phyloP scores from a whole-genome alignment of 2,329 filamentous ascomycete genomes.

The Colletotrichum musicola region DNA sequence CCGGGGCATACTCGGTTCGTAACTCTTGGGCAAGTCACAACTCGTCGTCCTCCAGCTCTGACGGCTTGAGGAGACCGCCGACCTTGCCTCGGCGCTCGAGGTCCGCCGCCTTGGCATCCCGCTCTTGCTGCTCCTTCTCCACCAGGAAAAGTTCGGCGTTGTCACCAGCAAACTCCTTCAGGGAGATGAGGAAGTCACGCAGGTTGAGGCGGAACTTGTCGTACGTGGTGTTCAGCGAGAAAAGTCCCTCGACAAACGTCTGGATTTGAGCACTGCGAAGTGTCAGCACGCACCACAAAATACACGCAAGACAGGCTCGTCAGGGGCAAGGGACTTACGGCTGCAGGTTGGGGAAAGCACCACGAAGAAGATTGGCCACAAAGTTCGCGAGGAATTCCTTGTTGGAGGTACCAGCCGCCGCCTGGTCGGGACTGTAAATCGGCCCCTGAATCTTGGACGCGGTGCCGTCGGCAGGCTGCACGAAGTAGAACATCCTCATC shows the following conservation, averaged over 20 bases:
- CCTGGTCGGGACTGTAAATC: conserved; percentile 88
- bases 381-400: conserved; percentile 91
- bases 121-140: conserved; percentile 92
- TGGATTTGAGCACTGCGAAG: conserved; percentile 81
- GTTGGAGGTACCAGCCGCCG: conserved; percentile 85
- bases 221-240: conserved; percentile 88
- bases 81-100: conserved; percentile 94
- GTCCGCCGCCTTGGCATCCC: conserved; percentile 87
- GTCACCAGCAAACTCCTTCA: conserved; percentile 97
- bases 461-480: conserved; percentile 77
- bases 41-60: conserved; percentile 93
- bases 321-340: conserved; percentile 68
- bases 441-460: conserved; percentile 91
- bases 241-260: conserved; percentile 89
- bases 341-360: conserved; percentile 93
- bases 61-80: conserved; percentile 94
- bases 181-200: conserved; percentile 95
- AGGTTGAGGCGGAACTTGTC: conserved; percentile 96
- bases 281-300: conserved; percentile 49
- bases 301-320: neutral
- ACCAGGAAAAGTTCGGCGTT: conserved; percentile 94
- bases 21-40: conserved; percentile 85
- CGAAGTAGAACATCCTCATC: conserved; percentile 95
- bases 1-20: conserved; percentile 69
- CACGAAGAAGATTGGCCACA: conserved; percentile 85